Conservation (phyloP, 2,329 filamentous ascomycete species). For the Penicillium hordei region DNA sequence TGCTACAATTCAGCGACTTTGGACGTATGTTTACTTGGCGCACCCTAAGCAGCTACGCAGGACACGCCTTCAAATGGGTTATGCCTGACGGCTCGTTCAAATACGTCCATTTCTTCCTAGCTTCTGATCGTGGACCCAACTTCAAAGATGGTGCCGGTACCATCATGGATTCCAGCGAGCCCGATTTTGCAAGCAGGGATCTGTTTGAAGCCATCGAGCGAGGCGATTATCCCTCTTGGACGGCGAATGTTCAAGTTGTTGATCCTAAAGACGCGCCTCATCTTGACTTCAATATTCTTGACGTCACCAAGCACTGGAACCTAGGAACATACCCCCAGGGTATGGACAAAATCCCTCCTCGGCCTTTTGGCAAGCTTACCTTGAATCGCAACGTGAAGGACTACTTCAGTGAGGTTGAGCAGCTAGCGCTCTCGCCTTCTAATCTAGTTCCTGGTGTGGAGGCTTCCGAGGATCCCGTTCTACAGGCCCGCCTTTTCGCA, state of each 20-base stretch:
- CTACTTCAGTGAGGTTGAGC: not conserved
- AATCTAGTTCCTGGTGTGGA: not conserved
- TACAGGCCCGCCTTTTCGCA: not conserved
- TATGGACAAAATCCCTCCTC: not conserved
- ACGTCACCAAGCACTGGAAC: conserved; percentile 1
- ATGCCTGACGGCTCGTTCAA: not conserved
- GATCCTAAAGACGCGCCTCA: not conserved
- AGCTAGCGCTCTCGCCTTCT: not conserved
- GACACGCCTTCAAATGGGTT: not conserved
- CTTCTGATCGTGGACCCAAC: not conserved
- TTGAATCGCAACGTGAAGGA: not conserved
- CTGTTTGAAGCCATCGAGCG: conserved; percentile 1
- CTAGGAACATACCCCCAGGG: not conserved
- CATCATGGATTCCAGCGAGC: not conserved
- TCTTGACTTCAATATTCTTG: conserved; percentile 1
- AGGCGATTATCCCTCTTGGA: not conserved
- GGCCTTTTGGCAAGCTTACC: not conserved
- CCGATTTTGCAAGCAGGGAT: not conserved
- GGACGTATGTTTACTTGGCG: not conserved
- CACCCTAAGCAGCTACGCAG: not conserved
- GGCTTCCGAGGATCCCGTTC: not conserved
- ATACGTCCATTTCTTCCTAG: not conserved
- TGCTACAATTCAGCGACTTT: not conserved
- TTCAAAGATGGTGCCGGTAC: not conserved
- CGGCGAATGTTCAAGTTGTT: not conserved